Evolutionary conservation across 2,329 filamentous ascomycete genomes (phyloP).

Genomic region (Alternaria arborescens): DNA sequence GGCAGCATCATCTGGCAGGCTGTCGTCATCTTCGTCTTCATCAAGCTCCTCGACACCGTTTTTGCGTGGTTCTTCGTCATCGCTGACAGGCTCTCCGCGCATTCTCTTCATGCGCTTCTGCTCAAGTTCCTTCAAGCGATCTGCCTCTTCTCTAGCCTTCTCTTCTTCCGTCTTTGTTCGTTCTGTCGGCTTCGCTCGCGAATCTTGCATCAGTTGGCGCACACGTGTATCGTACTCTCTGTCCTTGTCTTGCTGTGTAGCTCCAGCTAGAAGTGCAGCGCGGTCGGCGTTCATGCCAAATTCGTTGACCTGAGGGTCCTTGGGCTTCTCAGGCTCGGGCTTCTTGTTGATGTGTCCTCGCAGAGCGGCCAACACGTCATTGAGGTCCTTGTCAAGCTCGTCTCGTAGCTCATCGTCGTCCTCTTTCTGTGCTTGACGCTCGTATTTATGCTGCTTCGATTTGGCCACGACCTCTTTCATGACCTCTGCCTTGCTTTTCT

Average conservation of each 20-base stretch:
- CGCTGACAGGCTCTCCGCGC: constrained; percentile 80
- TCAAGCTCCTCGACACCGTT: constrained; percentile 31
- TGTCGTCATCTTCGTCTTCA: constrained; percentile 43
- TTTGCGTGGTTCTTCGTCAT: constrained; percentile 68
- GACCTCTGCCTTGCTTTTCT: constrained; percentile 95
- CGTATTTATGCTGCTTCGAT: constrained; percentile 93
- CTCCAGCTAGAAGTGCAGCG: constrained; percentile 66
- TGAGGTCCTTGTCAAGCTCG: constrained; percentile 84
- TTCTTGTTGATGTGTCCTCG: constrained; percentile 63
- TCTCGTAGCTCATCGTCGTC: constrained; percentile 88
- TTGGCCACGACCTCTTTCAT: constrained; percentile 99
- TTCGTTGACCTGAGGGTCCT: constrained; percentile 49
- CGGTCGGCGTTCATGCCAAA: constrained; percentile 68
- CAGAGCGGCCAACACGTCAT: constrained; percentile 77
- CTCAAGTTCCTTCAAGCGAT: constrained; percentile 80
- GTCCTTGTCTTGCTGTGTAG: constrained; percentile 74
- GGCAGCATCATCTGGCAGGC: constrained; percentile 63
- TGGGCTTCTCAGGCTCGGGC: constrained; percentile 53
- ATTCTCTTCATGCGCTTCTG: constrained; percentile 84
- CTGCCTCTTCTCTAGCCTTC: constrained; percentile 73
- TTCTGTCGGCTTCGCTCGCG: constrained; percentile 83
- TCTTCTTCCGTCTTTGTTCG: constrained; percentile 74
- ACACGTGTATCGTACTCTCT: constrained; percentile 88
- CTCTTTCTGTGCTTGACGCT: constrained; percentile 90
- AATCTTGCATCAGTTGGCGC: constrained; percentile 83